These are phyloP conservation scores for Suhomyces coccinellae DNA, from an alignment of 1,139 yeast genomes.

Conservation along the genomic window DNA sequence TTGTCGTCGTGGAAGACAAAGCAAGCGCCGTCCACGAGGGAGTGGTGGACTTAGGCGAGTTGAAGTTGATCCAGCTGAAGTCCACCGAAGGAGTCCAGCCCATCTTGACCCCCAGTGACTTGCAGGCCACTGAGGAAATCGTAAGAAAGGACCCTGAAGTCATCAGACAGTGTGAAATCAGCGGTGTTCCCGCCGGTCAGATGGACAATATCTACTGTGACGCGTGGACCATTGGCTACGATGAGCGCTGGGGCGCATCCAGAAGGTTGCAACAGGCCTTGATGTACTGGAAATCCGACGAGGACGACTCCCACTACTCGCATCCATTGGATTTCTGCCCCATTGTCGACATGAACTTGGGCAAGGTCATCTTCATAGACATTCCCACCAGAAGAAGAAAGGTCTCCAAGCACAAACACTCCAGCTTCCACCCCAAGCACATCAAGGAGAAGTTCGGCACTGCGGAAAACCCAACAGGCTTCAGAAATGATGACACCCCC, in stretches of 20 bases:
- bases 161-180: conserved; percentile 67
- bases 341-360: conserved; percentile 70
- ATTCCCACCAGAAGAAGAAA: conserved; percentile 75
- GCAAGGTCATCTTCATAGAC: conserved; percentile 70
- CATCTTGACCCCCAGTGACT: conserved; percentile 68
- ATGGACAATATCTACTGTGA: conserved; percentile 79
- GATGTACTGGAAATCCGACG: conserved; percentile 74
- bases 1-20: conserved; percentile 61
- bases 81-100: conserved; percentile 67
- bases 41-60: conserved; percentile 55
- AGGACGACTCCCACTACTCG: conserved; percentile 79
- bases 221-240: conserved; percentile 85
- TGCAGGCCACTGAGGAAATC: conserved; percentile 61
- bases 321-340: conserved; percentile 86
- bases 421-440: conserved; percentile 68
- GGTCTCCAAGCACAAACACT: conserved; percentile 63
- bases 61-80: conserved; percentile 47
- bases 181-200: conserved; percentile 64
- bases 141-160: conserved; percentile 69
- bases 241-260: conserved; percentile 78
- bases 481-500: conserved; percentile 59
- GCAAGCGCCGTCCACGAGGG: conserved; percentile 69
- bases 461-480: conserved; percentile 49
- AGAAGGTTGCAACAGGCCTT: conserved; percentile 79
- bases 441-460: conserved; percentile 59